Conservation (phyloP, 1,139 yeast species). For the Hanseniaspora gamundiae region DNA sequence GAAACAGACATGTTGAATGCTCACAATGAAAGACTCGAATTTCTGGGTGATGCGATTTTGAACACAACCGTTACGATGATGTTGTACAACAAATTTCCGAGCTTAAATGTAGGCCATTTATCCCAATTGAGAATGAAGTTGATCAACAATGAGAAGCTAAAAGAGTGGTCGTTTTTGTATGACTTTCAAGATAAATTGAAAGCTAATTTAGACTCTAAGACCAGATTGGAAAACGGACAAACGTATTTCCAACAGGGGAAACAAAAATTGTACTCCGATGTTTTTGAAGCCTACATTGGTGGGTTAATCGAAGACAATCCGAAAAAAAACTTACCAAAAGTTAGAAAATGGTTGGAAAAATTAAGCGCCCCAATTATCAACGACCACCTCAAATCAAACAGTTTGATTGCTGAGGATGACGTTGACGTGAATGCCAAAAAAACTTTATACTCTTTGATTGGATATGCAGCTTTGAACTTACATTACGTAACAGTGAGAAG, state of each 20-base stretch:
- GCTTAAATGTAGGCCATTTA: conserved; percentile 70
- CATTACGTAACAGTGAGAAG: conserved; percentile 47
- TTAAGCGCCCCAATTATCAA: conserved; percentile 44
- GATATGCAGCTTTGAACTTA: conserved; percentile 59
- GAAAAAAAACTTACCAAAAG: conserved; percentile 33
- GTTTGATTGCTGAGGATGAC: conserved; percentile 14
- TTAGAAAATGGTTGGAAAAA: conserved; percentile 48
- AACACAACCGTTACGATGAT: conserved; percentile 62
- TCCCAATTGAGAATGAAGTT: conserved; percentile 59
- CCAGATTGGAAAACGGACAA: conserved; percentile 19
- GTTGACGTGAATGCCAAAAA: conserved; percentile 34
- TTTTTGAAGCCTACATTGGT: conserved; percentile 86
- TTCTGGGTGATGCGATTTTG: conserved; percentile 82
- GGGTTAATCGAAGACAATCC: conserved; percentile 54
- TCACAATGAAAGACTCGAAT: conserved; percentile 87
- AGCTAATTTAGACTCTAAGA: conserved; percentile 25
- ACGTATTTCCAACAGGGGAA: conserved; percentile 20
- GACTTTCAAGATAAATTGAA: conserved; percentile 53
- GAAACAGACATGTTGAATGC: conserved; percentile 45
- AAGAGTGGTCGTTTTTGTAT: conserved; percentile 60
- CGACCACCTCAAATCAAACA: conserved; percentile 17
- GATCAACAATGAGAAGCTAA: conserved; percentile 63
- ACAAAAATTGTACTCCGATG: conserved; percentile 26
- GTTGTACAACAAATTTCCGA: conserved; percentile 53
- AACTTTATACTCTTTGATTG: conserved; percentile 66